Evolutionary conservation across 2,329 filamentous ascomycete species (phyloP), one percentile per base, ranked within the genome.

Genomic region (Escovopsis weberi): DNA sequence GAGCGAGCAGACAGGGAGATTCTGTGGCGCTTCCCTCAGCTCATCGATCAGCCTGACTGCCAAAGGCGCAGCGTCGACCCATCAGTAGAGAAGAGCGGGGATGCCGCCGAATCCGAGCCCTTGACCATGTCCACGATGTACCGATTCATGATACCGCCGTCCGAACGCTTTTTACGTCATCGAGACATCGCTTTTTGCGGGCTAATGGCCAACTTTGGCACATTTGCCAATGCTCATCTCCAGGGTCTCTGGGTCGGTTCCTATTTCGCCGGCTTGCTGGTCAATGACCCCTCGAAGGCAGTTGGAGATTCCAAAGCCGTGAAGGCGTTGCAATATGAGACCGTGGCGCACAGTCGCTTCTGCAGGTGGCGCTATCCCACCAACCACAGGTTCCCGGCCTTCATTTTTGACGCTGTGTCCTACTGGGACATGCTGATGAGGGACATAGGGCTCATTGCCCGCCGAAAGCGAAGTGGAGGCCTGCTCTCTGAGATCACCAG

Each of bases 371-470:
- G 83, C 26, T 83, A 82, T 51, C 75, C 80, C 1, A 69, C 65
- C 4, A 82, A 81, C 0, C 66, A 64, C 34, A 69, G 66, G 53
- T 67, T 71, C 45, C 79, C 79, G 0, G 82, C 85, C 55, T 79
- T 87, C 49, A 78, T 84, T 15, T 88, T 89, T 53, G 85, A 91
- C 57, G 72, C 72, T 0, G 56, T 89, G 42, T 82, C 82, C 4
- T 91, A 86, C 45, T 56, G 85, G 15, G 83, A 88, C 57, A 53
- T 80, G 53, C 56, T 89, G 53, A 55, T 84, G 46, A 60, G 63
- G 4, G 83, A 89, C 56, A 52, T 88, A 43, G 80, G 75, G 0
- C 57, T 87, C 43, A 61, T 68, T 15, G 62, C 63, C 12, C 65
- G 71, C 48, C 62, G 75, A 32, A 82, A 81, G 62, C 59, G 66